Evolutionary conservation across 2,329 filamentous ascomycete species (phyloP).

Genomic region (Claviceps quebecensis): DNA sequence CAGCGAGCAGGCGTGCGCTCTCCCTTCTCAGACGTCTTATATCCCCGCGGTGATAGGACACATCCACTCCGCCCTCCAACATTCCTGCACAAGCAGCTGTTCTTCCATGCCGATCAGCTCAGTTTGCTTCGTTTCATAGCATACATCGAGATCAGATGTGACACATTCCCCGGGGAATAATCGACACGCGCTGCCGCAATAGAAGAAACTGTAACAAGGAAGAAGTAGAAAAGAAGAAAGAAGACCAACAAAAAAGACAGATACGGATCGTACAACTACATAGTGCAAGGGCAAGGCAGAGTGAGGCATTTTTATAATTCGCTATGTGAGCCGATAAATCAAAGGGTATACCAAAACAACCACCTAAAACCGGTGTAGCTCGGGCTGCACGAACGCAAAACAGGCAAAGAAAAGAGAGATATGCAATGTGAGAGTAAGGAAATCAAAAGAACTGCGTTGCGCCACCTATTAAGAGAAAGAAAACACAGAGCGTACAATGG

Average conservation of each 20-base stretch:
- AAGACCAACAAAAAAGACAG: background rate
- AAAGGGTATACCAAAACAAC: conserved; percentile 16
- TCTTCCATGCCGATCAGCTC: background rate
- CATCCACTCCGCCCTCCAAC: no score
- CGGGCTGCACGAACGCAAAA: background rate
- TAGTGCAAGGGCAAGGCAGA: background rate
- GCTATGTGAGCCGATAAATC: conserved; percentile 3
- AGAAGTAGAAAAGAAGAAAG: background rate
- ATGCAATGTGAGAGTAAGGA: background rate
- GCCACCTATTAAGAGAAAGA: background rate
- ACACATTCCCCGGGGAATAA: background rate
- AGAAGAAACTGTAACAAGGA: background rate
- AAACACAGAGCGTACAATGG: background rate
- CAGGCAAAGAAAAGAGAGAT: background rate
- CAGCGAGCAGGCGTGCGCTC: no score
- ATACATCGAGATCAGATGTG: background rate
- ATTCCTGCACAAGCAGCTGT: background rate
- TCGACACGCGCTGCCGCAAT: background rate
- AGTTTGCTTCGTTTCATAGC: background rate
- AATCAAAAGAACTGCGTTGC: background rate
- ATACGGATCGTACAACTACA: background rate
- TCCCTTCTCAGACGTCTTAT: no score
- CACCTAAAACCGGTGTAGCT: background rate
- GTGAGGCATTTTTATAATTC: background rate
- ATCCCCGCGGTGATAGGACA: no score